Evolutionary conservation across 495 filamentous ascomycete genomes (phyloP), one percentile per base, ranked within the genome.

Genomic region (Parmelia sp.): DNA sequence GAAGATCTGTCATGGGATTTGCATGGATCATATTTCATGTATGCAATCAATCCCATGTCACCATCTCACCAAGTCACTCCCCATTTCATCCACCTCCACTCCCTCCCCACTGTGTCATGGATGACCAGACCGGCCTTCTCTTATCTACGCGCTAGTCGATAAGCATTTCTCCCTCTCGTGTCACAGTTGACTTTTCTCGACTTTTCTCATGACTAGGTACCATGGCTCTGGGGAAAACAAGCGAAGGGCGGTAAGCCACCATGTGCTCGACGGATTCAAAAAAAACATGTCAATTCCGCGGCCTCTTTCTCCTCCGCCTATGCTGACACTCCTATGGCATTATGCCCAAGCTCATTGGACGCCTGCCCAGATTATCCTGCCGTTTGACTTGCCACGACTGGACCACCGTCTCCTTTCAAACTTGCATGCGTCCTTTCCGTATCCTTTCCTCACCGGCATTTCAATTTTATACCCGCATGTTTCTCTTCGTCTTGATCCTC

Each of bases 331-430:
- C n/a, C 45, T 4, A 1, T 2, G 6, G 19, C 9, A 49, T 1
- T 25, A 49, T 17, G 23, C 4, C 0, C 4, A 7, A 53, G 49
- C 49, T 53, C 14, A 31, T 53, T 29, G 49, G 27, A 7, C 29
- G 23, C 4, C 29, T 14, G 4, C 23, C 5, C 3, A 29, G 1
- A 15, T 31, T 19, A 31, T 19, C 14, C 25, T 31, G 27, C 11
- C 2, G 5, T 31, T 2, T 5, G 5, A 31, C 0, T 3, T 5
- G 1, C 49, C 7, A 53, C 31, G 49, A 53, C 49, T 29, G 25
- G 49, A 53, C 31, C 49, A 15, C 27, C 49, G 31, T 31, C 49
- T 53, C 49, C 49, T 53, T 53, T 53, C 49, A 29, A 53, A 53
- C 14, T 31, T 31, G 27, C 27, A 53, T 53, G 49, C 14, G 2